phyloP scores from a whole-genome alignment of 2,329 filamentous ascomycete species.

The Fusarium neocosmosporiellum region DNA sequence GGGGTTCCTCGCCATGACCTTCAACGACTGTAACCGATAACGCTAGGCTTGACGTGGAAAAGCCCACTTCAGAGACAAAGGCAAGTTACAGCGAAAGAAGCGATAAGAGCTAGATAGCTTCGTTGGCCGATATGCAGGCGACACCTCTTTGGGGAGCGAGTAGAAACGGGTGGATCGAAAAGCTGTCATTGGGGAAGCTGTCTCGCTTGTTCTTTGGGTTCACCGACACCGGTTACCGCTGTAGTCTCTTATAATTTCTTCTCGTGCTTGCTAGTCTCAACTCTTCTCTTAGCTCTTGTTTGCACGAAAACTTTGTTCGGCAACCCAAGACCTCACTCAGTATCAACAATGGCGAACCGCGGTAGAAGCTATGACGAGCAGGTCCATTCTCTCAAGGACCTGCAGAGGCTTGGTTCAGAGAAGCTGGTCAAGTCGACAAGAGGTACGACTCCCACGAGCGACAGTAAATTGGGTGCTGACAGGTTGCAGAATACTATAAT shows the following conservation, averaged over 20 bases:
- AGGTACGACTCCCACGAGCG: not conserved
- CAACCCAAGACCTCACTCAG: not conserved
- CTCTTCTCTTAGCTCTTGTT: not conserved
- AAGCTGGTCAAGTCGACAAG: slow-evolving; percentile 7
- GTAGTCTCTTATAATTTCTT: not conserved
- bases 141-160: not conserved
- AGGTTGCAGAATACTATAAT: not conserved
- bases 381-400: slow-evolving; percentile 14
- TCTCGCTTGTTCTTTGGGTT: not conserved
- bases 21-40: not conserved
- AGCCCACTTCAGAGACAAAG: not conserved
- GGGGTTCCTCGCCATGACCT: not conserved
- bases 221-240: not conserved
- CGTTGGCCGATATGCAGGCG: not conserved
- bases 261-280: not conserved
- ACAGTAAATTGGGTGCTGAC: not conserved
- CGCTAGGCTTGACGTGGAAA: not conserved
- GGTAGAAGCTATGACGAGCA: slow-evolving; percentile 8
- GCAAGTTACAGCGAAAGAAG: not conserved
- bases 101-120: not conserved
- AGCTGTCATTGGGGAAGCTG: not conserved
- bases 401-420: slow-evolving; percentile 13
- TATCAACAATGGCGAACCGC: slow-evolving; percentile 15
- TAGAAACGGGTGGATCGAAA: not conserved
- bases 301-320: not conserved